Evolutionary conservation across 371 early-diverging fungal species (phyloP).

Genomic region (Rhizomucor pusillus): DNA sequence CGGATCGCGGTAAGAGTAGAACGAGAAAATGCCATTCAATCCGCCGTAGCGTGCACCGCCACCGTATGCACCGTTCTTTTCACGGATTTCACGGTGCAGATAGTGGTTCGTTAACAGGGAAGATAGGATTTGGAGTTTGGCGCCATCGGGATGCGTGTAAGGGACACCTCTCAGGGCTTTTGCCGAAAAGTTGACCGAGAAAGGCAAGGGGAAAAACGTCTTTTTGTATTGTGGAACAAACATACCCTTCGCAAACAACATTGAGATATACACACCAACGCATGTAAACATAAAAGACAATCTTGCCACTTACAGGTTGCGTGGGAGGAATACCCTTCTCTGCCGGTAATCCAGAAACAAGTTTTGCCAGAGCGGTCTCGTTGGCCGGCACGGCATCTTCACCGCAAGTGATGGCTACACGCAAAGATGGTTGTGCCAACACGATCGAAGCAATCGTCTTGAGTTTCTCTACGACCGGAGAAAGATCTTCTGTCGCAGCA

Average conservation of each 20-base stretch:
- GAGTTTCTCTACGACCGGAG: constrained; percentile 60
- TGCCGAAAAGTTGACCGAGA: constrained; percentile 85
- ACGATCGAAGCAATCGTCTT: constrained; percentile 55
- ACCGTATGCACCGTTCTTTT: constrained; percentile 97
- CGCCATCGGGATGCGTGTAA: constrained; percentile 80
- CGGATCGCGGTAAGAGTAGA: constrained; percentile 95
- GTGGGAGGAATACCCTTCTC: constrained; percentile 17
- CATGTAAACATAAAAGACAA: neutral
- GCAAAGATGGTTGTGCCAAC: constrained; percentile 55
- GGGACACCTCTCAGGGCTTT: constrained; percentile 75
- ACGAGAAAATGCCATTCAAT: constrained; percentile 77
- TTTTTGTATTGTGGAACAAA: constrained; percentile 39
- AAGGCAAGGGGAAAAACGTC: constrained; percentile 71
- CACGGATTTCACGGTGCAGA: constrained; percentile 92
- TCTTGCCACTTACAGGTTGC: constrained; percentile 17
- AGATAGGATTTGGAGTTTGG: constrained; percentile 75
- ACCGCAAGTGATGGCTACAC: constrained; percentile 70
- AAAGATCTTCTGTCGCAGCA: constrained; percentile 57
- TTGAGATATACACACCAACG: no score
- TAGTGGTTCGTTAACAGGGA: constrained; percentile 81
- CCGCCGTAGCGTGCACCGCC: constrained; percentile 80
- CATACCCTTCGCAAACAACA: constrained; percentile 5
- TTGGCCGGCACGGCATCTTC: constrained; percentile 59
- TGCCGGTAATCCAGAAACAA: constrained; percentile 49
- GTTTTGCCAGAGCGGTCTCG: constrained; percentile 50